These are phyloP conservation scores for Trichoderma cornu-damae DNA, from an alignment of 2,329 filamentous ascomycete genomes.

Conservation along the genomic window DNA sequence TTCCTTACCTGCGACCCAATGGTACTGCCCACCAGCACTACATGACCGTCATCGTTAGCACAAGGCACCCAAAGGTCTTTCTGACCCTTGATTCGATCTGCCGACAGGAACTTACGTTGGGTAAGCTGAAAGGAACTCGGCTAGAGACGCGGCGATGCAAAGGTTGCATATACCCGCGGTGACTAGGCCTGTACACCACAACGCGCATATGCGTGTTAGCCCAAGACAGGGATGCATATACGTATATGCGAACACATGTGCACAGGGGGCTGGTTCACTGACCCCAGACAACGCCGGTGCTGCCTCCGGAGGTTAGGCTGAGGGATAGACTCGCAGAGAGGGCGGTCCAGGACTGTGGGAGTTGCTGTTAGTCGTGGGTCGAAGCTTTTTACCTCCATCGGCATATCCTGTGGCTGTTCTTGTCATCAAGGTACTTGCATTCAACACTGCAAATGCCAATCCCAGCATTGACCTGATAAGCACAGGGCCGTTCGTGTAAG, in stretches of 20 bases:
- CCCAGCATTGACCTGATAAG: constrained; percentile 36
- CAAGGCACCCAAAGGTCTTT: background rate
- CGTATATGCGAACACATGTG: background rate
- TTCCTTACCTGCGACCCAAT: constrained; percentile 57
- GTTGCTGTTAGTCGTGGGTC: background rate
- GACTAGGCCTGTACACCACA: constrained; percentile 24
- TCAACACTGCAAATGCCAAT: constrained; percentile 43
- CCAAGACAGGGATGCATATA: background rate
- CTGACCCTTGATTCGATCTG: background rate
- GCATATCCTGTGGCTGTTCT: background rate
- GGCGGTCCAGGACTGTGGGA: constrained; percentile 39
- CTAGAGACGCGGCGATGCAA: constrained; percentile 57
- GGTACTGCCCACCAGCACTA: constrained; percentile 56
- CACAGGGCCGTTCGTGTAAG: background rate
- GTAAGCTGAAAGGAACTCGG: constrained; percentile 64
- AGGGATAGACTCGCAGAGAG: constrained; percentile 42
- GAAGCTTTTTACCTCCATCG: background rate
- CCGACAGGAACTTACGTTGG: constrained; percentile 36
- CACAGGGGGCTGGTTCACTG: constrained; percentile 4
- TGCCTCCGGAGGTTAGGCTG: constrained; percentile 61
- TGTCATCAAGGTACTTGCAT: constrained; percentile 25
- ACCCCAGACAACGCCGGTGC: constrained; percentile 67
- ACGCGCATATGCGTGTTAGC: background rate
- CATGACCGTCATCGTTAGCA: background rate
- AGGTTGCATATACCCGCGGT: constrained; percentile 34